Percentiles rank a stretch among this genome's conserved stretches.
phyloP scores from a whole-genome alignment of 1,284 basidiomycete species.

The Lentinus polychrous region DNA sequence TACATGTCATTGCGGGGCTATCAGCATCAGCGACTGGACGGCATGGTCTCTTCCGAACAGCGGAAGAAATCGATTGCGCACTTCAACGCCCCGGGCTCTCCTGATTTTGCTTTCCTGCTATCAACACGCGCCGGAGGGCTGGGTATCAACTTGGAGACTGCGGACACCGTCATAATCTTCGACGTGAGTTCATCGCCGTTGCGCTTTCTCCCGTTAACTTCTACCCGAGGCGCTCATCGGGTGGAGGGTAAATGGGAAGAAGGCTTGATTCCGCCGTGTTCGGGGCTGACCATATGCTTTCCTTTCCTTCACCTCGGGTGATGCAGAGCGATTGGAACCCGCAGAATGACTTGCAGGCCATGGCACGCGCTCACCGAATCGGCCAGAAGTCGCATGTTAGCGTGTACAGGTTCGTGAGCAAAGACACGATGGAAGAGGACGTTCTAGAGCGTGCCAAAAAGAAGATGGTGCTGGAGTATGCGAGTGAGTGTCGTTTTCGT shows the following conservation, averaged over 20 bases:
- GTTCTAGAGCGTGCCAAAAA: slow-evolving; percentile 96
- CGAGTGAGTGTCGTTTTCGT: slow-evolving; percentile 58
- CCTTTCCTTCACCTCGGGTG: neutral
- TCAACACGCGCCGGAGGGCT: slow-evolving; percentile 97
- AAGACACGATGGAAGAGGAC: slow-evolving; percentile 99
- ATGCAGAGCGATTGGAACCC: slow-evolving; percentile 90
- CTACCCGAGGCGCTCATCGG: neutral
- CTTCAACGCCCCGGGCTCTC: slow-evolving; percentile 69
- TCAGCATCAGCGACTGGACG: slow-evolving; percentile 70
- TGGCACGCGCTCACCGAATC: slow-evolving; percentile 97
- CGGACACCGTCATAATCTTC: slow-evolving; percentile 98
- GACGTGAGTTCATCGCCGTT: slow-evolving; percentile 58
- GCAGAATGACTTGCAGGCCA: slow-evolving; percentile 97
- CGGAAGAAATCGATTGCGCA: slow-evolving; percentile 83
- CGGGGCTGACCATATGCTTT: neutral
- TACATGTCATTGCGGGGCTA: slow-evolving; percentile 91
- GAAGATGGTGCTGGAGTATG: slow-evolving; percentile 99
- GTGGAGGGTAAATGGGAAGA: neutral
- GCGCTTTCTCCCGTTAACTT: neutral
- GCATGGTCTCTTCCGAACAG: slow-evolving; percentile 69
- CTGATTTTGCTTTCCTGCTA: slow-evolving; percentile 76
- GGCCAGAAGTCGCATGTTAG: slow-evolving; percentile 98
- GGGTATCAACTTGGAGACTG: slow-evolving; percentile 97
- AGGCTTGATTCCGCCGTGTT: slow-evolving; percentile 6
- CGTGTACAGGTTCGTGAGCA: slow-evolving; percentile 97